These are phyloP conservation scores for Pseudonitzschia multiseries DNA, from an alignment of 108 stramenopile genomes.

Conservation along the genomic window DNA sequence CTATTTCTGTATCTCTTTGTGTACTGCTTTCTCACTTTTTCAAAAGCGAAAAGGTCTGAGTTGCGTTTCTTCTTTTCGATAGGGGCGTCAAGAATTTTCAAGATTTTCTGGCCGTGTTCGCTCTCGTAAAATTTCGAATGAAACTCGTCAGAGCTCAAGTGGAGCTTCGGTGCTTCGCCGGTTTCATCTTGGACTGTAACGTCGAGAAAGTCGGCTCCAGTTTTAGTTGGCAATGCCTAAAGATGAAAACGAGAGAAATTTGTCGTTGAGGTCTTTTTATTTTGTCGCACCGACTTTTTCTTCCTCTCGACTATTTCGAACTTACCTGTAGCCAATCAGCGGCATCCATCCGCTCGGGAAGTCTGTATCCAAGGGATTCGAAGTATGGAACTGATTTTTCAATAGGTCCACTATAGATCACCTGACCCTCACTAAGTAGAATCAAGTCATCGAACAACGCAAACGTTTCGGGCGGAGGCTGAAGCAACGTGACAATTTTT, in stretches of 20 bases:
- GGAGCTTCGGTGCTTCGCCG: slow-evolving; percentile 14
- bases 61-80: slow-evolving; percentile 10
- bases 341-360: slow-evolving; percentile 72
- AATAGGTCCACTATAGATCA: slow-evolving; percentile 85
- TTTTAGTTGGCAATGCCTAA: slow-evolving; percentile 47
- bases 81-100: slow-evolving; percentile 30
- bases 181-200: neutral
- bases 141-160: slow-evolving; percentile 62
- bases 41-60: neutral
- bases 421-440: slow-evolving; percentile 73
- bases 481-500: slow-evolving; percentile 73
- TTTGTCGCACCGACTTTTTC: neutral
- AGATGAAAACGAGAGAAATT: neutral
- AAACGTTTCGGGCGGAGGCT: slow-evolving; percentile 92
- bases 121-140: slow-evolving; percentile 48
- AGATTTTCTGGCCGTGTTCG: slow-evolving; percentile 40
- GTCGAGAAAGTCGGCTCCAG: slow-evolving; percentile 46
- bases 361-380: slow-evolving; percentile 54
- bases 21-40: slow-evolving; percentile 21
- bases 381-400: slow-evolving; percentile 63
- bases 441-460: slow-evolving; percentile 90
- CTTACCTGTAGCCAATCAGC: slow-evolving; percentile 75
- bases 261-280: neutral
- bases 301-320: neutral
- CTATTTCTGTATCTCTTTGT: slow-evolving; percentile 43